Percentiles rank a stretch among this genome's conserved stretches.
phyloP scores from a whole-genome alignment of 805 yeast genomes.

The Metschnikowia gelsemii region DNA sequence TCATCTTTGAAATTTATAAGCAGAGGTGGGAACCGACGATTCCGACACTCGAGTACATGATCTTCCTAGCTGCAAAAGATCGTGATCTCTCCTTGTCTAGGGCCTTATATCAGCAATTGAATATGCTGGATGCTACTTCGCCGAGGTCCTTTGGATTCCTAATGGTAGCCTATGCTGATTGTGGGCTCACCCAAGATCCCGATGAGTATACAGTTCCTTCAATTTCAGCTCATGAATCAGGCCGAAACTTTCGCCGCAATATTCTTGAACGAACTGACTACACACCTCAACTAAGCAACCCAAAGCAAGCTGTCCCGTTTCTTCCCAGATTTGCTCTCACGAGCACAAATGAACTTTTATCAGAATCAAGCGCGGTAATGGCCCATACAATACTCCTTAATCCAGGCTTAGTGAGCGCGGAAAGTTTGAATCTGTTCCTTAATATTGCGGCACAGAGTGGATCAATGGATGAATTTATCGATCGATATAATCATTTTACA shows the following conservation, averaged over 20 bases:
- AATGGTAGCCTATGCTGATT: conserved; percentile 50
- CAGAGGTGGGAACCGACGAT: conserved; percentile 43
- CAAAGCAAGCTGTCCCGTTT: conserved; percentile 55
- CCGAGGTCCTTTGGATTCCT: conserved; percentile 45
- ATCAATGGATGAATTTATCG: conserved; percentile 32
- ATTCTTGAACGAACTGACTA: conserved; percentile 44
- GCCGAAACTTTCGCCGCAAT: conserved; percentile 47
- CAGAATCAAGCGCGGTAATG: conserved; percentile 81
- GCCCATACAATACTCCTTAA: conserved; percentile 46
- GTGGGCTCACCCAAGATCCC: conserved; percentile 20
- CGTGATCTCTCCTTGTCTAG: conserved; percentile 75
- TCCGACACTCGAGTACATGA: conserved; percentile 61
- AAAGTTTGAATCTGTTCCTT: conserved; percentile 51
- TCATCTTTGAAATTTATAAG: conserved; percentile 61
- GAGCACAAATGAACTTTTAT: conserved; percentile 46
- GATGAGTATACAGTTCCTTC: conserved; percentile 19
- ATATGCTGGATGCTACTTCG: conserved; percentile 35
- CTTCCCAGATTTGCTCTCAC: conserved; percentile 55
- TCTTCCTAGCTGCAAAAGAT: conserved; percentile 73
- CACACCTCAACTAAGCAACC: conserved; percentile 10
- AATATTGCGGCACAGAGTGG: conserved; percentile 44
- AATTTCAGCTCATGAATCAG: conserved; percentile 44
- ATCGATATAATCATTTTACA: conserved; percentile 32
- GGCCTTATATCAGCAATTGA: conserved; percentile 55
- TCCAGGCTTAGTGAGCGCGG: conserved; percentile 44